A percentile compares a stretch with the other conserved stretches of the same genome.
phyloP scores from a whole-genome alignment of 768 basidiomycete genomes.

The Pholiota molesta region DNA sequence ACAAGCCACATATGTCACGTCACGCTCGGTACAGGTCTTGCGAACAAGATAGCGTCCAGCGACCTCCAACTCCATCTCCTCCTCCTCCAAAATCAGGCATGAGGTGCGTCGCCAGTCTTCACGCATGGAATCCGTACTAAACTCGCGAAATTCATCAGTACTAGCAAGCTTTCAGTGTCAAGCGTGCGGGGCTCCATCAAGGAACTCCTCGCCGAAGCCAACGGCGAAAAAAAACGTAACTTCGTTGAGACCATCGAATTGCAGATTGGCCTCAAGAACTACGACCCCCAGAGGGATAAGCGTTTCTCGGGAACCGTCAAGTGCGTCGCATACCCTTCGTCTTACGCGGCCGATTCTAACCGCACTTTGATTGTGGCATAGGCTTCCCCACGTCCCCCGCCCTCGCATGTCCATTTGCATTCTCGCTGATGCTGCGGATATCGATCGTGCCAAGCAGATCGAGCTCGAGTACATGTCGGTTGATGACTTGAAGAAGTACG shows the following conservation, averaged over 20 bases:
- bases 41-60: background rate
- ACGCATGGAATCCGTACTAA: conserved; percentile 1
- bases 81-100: conserved; percentile 18
- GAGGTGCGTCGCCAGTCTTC: conserved; percentile 9
- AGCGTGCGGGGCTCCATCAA: conserved; percentile 99
- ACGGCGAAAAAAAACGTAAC: conserved; percentile 89
- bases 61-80: conserved; percentile 10
- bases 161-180: conserved; percentile 95
- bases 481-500: conserved; percentile 98
- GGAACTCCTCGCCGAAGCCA: conserved; percentile 83
- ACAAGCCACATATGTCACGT: conserved; percentile 12
- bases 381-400: conserved; percentile 95
- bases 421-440: conserved; percentile 98
- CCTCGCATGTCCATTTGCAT: conserved; percentile 99
- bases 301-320: conserved; percentile 99
- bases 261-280: conserved; percentile 97
- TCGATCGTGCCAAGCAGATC: conserved; percentile 97
- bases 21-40: background rate
- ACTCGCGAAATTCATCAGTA: conserved; percentile 23
- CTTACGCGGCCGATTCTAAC: background rate
- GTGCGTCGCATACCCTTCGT: conserved; percentile 43
- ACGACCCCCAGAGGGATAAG: conserved; percentile 99
- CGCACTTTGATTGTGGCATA: conserved; percentile 31
- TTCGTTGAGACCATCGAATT: conserved; percentile 97
- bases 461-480: conserved; percentile 99